These are phyloP conservation scores for Physocladia obscura DNA, from an alignment of 192 early-diverging fungal species.

Conservation along the genomic window DNA sequence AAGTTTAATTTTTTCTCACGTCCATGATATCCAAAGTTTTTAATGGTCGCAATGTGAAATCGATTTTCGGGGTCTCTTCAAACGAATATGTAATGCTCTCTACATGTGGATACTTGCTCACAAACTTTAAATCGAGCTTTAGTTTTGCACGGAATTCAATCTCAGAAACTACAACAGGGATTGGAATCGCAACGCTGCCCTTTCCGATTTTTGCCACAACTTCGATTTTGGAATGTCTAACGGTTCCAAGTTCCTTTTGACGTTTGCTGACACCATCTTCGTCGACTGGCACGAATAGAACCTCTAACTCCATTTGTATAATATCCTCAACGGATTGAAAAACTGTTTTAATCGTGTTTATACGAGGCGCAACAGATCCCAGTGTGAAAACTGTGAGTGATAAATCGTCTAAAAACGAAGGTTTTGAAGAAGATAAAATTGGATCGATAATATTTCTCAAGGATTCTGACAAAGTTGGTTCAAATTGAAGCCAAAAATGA, in stretches of 20 bases:
- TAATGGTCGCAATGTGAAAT: slow-evolving; percentile 88
- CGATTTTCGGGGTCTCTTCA: slow-evolving; percentile 79
- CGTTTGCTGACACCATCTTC: slow-evolving; percentile 46
- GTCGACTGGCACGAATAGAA: slow-evolving; percentile 83
- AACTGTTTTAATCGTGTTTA: slow-evolving; percentile 44
- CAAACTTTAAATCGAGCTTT: slow-evolving; percentile 81
- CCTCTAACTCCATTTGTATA: slow-evolving; percentile 86
- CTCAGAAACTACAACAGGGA: slow-evolving; percentile 84
- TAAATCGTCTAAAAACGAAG: slow-evolving; percentile 36
- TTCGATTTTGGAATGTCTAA: slow-evolving; percentile 79
- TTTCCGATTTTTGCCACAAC: slow-evolving; percentile 80
- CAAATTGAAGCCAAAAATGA: slow-evolving; percentile 89
- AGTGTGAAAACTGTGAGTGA: slow-evolving; percentile 47
- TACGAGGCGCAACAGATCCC: slow-evolving; percentile 47
- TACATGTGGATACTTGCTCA: slow-evolving; percentile 83
- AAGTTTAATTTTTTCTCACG: slow-evolving; percentile 30
- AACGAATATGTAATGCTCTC: slow-evolving; percentile 81
- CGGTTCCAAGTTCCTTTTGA: slow-evolving; percentile 40
- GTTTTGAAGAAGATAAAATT: slow-evolving; percentile 65
- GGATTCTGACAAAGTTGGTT: slow-evolving; percentile 76
- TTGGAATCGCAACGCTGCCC: slow-evolving; percentile 78
- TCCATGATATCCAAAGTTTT: slow-evolving; percentile 75
- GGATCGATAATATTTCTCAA: slow-evolving; percentile 72
- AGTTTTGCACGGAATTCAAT: slow-evolving; percentile 72
- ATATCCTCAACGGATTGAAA: slow-evolving; percentile 36